Percentiles rank a stretch among this genome's conserved stretches.
Conservation (phyloP, 2,329 filamentous ascomycete genomes). For the Oidium heveae region DNA sequence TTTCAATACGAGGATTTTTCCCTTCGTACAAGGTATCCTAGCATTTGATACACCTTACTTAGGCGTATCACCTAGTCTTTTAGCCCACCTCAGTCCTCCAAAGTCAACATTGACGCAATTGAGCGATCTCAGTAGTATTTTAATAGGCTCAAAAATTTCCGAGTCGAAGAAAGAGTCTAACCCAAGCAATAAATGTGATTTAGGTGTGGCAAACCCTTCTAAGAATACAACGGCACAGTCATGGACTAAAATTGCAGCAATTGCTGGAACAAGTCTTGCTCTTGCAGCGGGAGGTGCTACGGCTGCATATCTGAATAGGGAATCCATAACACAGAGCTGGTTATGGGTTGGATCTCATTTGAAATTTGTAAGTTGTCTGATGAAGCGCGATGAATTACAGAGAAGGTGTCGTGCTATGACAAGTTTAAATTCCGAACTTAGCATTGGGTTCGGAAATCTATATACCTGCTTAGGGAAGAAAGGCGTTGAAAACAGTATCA, state of each 20-base stretch:
- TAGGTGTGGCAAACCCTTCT: slow-evolving; percentile 18
- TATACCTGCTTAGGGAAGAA: slow-evolving; percentile 63
- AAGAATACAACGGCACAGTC: slow-evolving; percentile 34
- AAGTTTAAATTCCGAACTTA: slow-evolving; percentile 35
- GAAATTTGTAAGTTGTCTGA: slow-evolving; percentile 76
- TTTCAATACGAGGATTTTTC: slow-evolving; percentile 58
- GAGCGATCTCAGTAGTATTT: slow-evolving; percentile 36
- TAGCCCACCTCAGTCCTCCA: slow-evolving; percentile 63
- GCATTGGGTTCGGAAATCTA: slow-evolving; percentile 59
- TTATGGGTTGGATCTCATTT: slow-evolving; percentile 74
- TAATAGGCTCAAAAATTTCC: slow-evolving; percentile 29
- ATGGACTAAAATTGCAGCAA: slow-evolving; percentile 70
- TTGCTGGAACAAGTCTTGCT: slow-evolving; percentile 61
- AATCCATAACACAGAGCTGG: slow-evolving; percentile 52
- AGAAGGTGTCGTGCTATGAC: slow-evolving; percentile 44
- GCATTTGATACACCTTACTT: slow-evolving; percentile 89
- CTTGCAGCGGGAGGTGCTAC: slow-evolving; percentile 60
- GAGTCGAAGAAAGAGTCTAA: slow-evolving; percentile 15
- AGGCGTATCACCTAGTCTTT: slow-evolving; percentile 54
- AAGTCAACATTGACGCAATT: slow-evolving; percentile 42
- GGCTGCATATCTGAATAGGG: slow-evolving; percentile 65
- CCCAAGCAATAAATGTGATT: slow-evolving; percentile 16
- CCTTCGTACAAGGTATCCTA: slow-evolving; percentile 69
- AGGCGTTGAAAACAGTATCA: slow-evolving; percentile 24
- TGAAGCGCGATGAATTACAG: slow-evolving; percentile 58